Conservation (phyloP, 2,329 filamentous ascomycete genomes). For the Aspergillus sp. region DNA sequence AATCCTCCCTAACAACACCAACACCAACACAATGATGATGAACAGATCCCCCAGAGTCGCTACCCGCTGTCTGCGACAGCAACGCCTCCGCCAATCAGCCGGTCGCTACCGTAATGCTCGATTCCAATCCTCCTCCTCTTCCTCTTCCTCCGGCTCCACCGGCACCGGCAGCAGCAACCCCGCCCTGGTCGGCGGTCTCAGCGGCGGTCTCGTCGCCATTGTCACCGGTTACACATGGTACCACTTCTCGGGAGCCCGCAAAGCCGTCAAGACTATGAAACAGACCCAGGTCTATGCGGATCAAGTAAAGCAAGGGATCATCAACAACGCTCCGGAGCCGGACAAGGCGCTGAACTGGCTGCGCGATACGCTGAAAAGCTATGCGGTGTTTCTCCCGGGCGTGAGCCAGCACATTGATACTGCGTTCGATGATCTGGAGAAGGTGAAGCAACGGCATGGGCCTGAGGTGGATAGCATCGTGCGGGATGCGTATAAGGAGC, state of each 20-base stretch:
- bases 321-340: constrained; percentile 63
- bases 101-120: constrained; percentile 20
- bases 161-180: constrained; percentile 24
- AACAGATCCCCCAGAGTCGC: constrained; percentile 3
- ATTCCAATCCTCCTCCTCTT: constrained; percentile 30
- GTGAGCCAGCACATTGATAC: constrained; percentile 67
- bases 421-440: constrained; percentile 70
- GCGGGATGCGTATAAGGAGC: constrained; percentile 65
- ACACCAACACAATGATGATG: not conserved
- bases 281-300: constrained; percentile 64
- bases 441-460: constrained; percentile 65
- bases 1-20: not conserved
- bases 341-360: constrained; percentile 69
- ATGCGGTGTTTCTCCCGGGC: constrained; percentile 71
- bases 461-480: constrained; percentile 71
- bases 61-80: constrained; percentile 3
- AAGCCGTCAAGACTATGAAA: constrained; percentile 51
- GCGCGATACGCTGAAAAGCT: constrained; percentile 66
- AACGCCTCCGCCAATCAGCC: not conserved
- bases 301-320: constrained; percentile 60
- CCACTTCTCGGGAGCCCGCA: constrained; percentile 54
- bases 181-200: constrained; percentile 50
- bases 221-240: constrained; percentile 55
- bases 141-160: constrained; percentile 2
- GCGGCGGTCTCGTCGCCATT: constrained; percentile 53